These are phyloP conservation scores for Fagus crenata DNA, from an alignment of 306 rosid species.

Conservation along the genomic window DNA sequence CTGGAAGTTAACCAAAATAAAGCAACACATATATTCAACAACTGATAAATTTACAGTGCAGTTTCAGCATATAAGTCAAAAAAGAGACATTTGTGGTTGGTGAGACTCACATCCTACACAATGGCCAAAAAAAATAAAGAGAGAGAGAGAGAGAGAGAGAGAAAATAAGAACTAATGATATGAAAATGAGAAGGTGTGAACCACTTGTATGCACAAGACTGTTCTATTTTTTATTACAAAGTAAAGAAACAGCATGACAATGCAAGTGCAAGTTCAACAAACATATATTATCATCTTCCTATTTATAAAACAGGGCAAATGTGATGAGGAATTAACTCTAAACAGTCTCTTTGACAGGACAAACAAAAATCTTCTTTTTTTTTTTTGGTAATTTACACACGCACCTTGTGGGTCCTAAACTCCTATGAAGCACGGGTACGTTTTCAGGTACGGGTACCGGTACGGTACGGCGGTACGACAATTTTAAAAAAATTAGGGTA, in stretches of 20 bases:
- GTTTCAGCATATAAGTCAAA: neutral
- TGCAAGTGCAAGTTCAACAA: neutral
- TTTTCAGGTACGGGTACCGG: too few species aligned
- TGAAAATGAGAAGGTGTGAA: neutral
- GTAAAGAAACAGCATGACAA: neutral
- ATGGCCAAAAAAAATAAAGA: neutral
- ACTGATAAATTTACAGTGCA: constrained; percentile 8
- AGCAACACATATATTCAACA: constrained; percentile 11
- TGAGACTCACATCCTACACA: neutral
- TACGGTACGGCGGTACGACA: too few species aligned
- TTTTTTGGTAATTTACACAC: too few species aligned
- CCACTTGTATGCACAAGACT: neutral
- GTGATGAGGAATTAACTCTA: neutral
- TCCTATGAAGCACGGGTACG: too few species aligned
- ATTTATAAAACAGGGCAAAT: neutral
- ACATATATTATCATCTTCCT: neutral
- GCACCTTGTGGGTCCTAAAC: too few species aligned
- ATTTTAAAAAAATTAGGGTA: too few species aligned
- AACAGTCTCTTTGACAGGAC: neutral
- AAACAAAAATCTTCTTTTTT: neutral
- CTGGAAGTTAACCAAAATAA: constrained; percentile 42
- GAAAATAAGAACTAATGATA: neutral
- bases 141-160: too few species aligned
- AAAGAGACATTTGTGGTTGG: constrained; percentile 1
- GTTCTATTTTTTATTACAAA: neutral